phyloP scores from a whole-genome alignment of 306 rosid species.

The Erythrophleum fordii region DNA sequence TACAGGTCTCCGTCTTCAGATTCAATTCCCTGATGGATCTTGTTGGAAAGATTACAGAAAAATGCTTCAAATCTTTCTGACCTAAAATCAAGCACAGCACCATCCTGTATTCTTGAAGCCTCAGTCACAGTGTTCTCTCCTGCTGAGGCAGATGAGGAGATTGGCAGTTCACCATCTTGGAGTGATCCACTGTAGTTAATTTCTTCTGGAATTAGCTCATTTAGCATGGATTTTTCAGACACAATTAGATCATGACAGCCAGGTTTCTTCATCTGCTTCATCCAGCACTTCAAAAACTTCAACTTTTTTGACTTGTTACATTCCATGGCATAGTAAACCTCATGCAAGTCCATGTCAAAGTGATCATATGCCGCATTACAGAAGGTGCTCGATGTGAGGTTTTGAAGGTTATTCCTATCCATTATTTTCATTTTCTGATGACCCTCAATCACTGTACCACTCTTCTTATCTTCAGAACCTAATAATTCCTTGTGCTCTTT shows the following conservation, averaged over 20 bases:
- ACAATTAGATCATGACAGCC: conserved; percentile 24
- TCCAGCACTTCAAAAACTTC: conserved; percentile 87
- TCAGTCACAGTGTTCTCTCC: conserved; percentile 50
- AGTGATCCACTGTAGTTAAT: conserved; percentile 34
- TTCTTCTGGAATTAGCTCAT: conserved; percentile 34
- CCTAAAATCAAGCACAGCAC: conserved; percentile 50
- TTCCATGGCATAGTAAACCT: conserved; percentile 58
- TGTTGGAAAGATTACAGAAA: conserved; percentile 63
- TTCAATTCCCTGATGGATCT: conserved; percentile 76
- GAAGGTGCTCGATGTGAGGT: conserved; percentile 68
- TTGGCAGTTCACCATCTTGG: conserved; percentile 58
- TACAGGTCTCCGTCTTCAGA: conserved; percentile 67
- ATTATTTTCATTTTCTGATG: conserved; percentile 45
- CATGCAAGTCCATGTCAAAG: conserved; percentile 55
- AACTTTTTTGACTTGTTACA: conserved; percentile 56
- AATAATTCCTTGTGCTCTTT: conserved; percentile 20
- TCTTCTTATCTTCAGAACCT: conserved; percentile 44
- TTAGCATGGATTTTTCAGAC: conserved; percentile 41
- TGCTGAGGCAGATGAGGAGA: conserved; percentile 51
- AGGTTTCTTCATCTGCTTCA: conserved; percentile 75
- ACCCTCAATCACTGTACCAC: conserved; percentile 17
- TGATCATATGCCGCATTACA: conserved; percentile 54
- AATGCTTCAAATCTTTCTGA: conserved; percentile 62
- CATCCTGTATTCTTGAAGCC: conserved; percentile 59
- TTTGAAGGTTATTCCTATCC: conserved; percentile 37